Evolutionary conservation across 2,329 filamentous ascomycete species (phyloP).

Genomic region (Paramyrothecium roridum): DNA sequence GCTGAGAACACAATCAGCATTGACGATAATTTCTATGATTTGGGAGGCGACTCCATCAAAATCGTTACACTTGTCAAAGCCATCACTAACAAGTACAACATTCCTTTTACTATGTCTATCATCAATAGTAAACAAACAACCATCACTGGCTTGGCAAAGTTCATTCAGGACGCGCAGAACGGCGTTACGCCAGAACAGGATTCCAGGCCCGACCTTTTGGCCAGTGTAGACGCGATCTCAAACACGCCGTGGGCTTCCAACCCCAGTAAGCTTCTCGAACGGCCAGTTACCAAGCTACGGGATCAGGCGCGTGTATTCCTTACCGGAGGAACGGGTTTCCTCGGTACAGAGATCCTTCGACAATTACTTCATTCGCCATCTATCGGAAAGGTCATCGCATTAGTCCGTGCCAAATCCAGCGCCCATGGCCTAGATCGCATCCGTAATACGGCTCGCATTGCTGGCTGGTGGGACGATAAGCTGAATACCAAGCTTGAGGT

Average conservation of each 20-base stretch:
- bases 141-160: constrained; percentile 10
- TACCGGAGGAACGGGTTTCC: constrained; percentile 8
- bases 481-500: constrained; percentile 47
- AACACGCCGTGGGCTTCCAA: not conserved
- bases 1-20: constrained; percentile 7
- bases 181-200: not conserved
- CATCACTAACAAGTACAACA: constrained; percentile 7
- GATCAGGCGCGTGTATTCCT: constrained; percentile 3
- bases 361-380: not conserved
- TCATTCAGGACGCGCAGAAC: constrained; percentile 6
- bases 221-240: not conserved
- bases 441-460: constrained; percentile 4
- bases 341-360: constrained; percentile 3
- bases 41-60: constrained; percentile 16
- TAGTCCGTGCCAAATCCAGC: constrained; percentile 6
- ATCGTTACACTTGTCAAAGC: constrained; percentile 11
- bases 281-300: not conserved
- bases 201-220: not conserved
- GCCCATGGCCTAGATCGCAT: constrained; percentile 9
- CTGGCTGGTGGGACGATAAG: constrained; percentile 12
- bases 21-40: constrained; percentile 14
- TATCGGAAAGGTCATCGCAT: constrained; percentile 24
- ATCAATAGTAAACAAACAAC: constrained; percentile 15
- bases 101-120: constrained; percentile 11
- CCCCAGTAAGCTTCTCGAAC: not conserved